These are phyloP conservation scores for Ustilago curta DNA, from an alignment of 1,284 basidiomycete species.

Conservation along the genomic window DNA sequence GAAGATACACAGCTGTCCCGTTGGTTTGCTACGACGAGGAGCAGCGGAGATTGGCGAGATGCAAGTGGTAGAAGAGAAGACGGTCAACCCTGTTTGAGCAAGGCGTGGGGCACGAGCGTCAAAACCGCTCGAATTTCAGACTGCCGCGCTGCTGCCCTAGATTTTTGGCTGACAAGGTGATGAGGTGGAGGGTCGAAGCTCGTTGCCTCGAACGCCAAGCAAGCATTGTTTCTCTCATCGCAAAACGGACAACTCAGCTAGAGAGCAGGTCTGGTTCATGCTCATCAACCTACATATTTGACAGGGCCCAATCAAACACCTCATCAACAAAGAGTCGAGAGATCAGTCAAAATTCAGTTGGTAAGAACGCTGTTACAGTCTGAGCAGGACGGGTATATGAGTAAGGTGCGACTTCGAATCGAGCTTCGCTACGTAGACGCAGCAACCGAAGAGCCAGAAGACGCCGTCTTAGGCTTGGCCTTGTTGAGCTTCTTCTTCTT, in stretches of 20 bases:
- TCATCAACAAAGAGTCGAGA: too few species aligned
- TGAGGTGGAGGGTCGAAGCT: slow-evolving; percentile 24
- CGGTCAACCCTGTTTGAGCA: neutral
- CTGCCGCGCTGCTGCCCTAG: slow-evolving; percentile 9
- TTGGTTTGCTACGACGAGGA: neutral
- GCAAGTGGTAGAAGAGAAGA: neutral
- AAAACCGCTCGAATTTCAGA: slow-evolving; percentile 5
- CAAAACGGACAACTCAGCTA: too few species aligned
- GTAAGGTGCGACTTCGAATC: too few species aligned
- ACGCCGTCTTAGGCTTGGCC: slow-evolving; percentile 20
- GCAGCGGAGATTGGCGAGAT: neutral
- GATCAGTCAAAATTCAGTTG: too few species aligned
- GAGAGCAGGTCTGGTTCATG: too few species aligned
- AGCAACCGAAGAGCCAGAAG: slow-evolving; percentile 26
- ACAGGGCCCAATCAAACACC: too few species aligned
- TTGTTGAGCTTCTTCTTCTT: slow-evolving; percentile 51
- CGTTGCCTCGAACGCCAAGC: neutral
- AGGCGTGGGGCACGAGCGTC: slow-evolving; percentile 1
- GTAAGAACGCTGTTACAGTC: too few species aligned
- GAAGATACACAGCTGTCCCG: neutral
- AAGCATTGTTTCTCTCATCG: too few species aligned
- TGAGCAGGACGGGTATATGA: neutral
- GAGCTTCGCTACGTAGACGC: slow-evolving; percentile 20
- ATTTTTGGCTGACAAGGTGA: slow-evolving; percentile 5
- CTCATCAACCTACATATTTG: too few species aligned